phyloP scores from a whole-genome alignment of 352 stramenopile species.

The Phytopythium oedochilum region DNA sequence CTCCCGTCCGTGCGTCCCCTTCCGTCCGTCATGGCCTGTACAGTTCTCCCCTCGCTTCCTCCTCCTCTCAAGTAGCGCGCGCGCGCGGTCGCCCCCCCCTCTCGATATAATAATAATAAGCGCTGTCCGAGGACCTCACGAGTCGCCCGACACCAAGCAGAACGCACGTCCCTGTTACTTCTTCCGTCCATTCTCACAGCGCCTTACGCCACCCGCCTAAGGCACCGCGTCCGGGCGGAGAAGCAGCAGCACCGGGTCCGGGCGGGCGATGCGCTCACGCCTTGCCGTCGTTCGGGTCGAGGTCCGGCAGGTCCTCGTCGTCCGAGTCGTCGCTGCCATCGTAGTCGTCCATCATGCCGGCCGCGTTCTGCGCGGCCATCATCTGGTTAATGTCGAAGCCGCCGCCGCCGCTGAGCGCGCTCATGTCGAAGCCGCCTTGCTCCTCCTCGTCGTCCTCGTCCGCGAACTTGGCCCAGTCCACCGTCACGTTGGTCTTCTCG shows the following conservation, averaged over 20 bases:
- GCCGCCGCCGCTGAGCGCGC: conserved; percentile 73
- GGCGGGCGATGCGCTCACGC: too few species aligned
- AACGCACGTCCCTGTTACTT: not conserved
- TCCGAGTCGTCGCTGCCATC: conserved; percentile 55
- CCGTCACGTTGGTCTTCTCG: conserved; percentile 96
- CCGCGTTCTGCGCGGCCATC: conserved; percentile 84
- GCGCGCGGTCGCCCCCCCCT: not conserved
- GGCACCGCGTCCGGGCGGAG: too few species aligned
- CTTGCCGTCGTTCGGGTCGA: conserved; percentile 59
- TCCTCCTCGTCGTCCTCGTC: conserved; percentile 96
- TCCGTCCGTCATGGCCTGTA: not conserved
- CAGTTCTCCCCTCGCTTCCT: not conserved
- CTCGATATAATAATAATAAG: conserved; percentile 1
- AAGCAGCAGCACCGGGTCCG: too few species aligned
- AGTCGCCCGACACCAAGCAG: not conserved
- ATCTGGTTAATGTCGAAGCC: conserved; percentile 96
- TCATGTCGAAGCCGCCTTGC: conserved; percentile 82
- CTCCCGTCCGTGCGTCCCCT: too few species aligned
- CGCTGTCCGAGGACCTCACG: not conserved
- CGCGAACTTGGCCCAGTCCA: conserved; percentile 96
- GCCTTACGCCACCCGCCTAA: too few species aligned
- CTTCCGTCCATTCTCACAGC: too few species aligned
- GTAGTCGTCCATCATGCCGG: conserved; percentile 56
- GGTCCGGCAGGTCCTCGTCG: conserved; percentile 82
- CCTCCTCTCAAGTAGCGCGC: too few species aligned